Base-by-base conservation (phyloP, 495 filamentous ascomycete genomes). In the Beverwykella pulmonaria region DNA sequence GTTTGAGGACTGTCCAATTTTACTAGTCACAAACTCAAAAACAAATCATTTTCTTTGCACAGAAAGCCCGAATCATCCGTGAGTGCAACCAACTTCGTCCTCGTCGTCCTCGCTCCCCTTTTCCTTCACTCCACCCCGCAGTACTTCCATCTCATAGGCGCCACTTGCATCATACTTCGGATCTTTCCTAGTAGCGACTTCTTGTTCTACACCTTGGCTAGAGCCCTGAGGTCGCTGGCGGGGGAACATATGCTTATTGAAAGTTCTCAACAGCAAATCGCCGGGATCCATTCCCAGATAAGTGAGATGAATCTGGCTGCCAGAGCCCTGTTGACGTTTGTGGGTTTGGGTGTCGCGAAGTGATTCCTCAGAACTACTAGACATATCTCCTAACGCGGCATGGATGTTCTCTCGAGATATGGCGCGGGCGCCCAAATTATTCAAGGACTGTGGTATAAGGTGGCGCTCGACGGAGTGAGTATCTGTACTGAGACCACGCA, bases 201-300 rank as follows among this genome's bases (percentile, higher is more conserved):
- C 39, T 14, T 15, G 8, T n/a, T 15, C 17, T 44, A 2, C 39
- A 3, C 39, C 8, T n/a, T 44, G 39, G 10, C 2, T n/a, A 3
- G 6, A 22, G 14, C 29, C 26, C 25, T n/a, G 52, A 20, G n/a
- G 7, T 10, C 10, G 6, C 3, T 29, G 5, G 25, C 62, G 62
- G 19, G 57, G 65, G 23, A 68, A 68, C 65, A 68, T 68, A 25
- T 68, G 65, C 22, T 10, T 39, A 34, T 68, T 68, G 39, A 36
- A 68, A 8, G 65, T 49, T 39, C 32, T 27, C 32, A 67, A 22
- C 19, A 25, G 53, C 25, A 23, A 26, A 14, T 34, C 17, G 14
- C 39, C 44, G 6, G 41, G 23, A 50, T 36, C 30, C 36, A 65
- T 2, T 1, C 53, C 53, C 22, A 25, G 20, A 17, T 17, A 6